Evolutionary conservation across 2,329 filamentous ascomycete species (phyloP).

Genomic region (Xylaria sp.): DNA sequence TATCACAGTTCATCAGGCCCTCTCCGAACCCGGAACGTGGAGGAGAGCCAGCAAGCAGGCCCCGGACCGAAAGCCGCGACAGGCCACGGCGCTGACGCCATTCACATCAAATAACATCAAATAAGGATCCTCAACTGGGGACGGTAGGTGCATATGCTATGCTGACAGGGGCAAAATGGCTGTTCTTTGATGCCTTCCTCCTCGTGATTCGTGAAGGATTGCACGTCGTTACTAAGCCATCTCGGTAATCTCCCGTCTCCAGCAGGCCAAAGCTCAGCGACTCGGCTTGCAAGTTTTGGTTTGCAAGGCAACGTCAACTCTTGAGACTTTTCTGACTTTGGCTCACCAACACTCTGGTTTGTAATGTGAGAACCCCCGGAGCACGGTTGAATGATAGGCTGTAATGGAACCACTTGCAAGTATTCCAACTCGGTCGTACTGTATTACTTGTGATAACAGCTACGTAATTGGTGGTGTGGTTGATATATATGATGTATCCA

Average conservation of each 20-base stretch:
- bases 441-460: not conserved
- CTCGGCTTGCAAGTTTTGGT: constrained; percentile 11
- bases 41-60: constrained; percentile 13
- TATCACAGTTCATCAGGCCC: not conserved
- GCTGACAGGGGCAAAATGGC: constrained; percentile 24
- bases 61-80: constrained; percentile 22
- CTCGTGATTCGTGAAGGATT: constrained; percentile 27
- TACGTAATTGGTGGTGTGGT: not conserved
- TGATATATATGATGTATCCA: constrained; percentile 1
- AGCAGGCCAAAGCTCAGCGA: constrained; percentile 4
- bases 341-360: not conserved
- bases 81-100: constrained; percentile 32
- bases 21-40: constrained; percentile 27
- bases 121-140: constrained; percentile 20
- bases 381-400: not conserved
- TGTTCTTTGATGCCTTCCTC: constrained; percentile 1
- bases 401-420: not conserved
- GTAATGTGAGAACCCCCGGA: not conserved
- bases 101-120: constrained; percentile 18
- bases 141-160: constrained; percentile 27
- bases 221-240: constrained; percentile 27
- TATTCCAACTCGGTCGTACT: not conserved
- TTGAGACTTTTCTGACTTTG: not conserved
- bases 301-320: constrained; percentile 1
- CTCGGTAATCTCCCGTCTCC: constrained; percentile 17